phyloP scores from a whole-genome alignment of 371 early-diverging fungal genomes.

The Funneliformis caledonium region DNA sequence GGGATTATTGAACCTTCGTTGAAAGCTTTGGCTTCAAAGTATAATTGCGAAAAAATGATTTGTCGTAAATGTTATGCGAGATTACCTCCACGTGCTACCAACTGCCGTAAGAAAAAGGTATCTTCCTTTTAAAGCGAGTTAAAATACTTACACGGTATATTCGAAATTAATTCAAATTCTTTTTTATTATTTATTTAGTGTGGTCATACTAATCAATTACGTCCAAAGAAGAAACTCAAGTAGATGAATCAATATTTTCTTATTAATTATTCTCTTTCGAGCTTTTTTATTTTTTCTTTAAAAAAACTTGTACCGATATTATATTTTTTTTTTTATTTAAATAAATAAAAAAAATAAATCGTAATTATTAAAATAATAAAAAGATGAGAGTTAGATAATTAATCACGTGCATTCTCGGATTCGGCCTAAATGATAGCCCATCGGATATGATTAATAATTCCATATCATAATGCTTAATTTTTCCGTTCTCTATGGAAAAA shows the following conservation, averaged over 20 bases:
- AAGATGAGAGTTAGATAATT: neutral
- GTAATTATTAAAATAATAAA: too few species aligned
- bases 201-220: slow-evolving; percentile 99
- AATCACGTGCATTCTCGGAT: too few species aligned
- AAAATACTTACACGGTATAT: neutral
- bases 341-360: too few species aligned
- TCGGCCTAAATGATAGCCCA: too few species aligned
- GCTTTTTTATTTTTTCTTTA: too few species aligned
- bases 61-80: slow-evolving; percentile 99
- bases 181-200: slow-evolving; percentile 58
- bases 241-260: neutral
- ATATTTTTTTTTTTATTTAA: too few species aligned
- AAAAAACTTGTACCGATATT: too few species aligned
- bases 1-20: slow-evolving; percentile 97
- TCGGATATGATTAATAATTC: too few species aligned
- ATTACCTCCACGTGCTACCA: slow-evolving; percentile 99
- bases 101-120: slow-evolving; percentile 99
- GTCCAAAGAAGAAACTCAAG: slow-evolving; percentile 93
- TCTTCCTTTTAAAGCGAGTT: neutral
- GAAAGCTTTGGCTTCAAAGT: slow-evolving; percentile 97
- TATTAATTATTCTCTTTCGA: neutral
- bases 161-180: neutral
- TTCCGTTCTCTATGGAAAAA: too few species aligned
- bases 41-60: slow-evolving; percentile 99
- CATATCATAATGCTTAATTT: too few species aligned